Conservation (phyloP, 495 filamentous ascomycete genomes). For the Wilcoxina mikolae region DNA sequence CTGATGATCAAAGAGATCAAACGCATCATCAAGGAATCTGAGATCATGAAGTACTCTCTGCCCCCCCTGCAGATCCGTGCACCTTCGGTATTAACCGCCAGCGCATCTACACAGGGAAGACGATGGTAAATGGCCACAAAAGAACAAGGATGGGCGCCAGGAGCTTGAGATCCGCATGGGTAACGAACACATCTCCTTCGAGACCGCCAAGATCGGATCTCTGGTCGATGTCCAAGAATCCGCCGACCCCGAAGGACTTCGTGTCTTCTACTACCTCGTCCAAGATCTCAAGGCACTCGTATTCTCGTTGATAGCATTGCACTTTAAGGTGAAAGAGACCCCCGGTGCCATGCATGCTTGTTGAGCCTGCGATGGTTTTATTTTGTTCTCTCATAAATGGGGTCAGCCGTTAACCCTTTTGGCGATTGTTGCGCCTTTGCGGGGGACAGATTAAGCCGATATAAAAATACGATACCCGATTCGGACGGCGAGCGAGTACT, state of each 20-base stretch:
- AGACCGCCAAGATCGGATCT: constrained; percentile 98
- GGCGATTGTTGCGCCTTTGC: not conserved
- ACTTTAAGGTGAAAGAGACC: constrained; percentile 64
- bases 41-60: constrained; percentile 76
- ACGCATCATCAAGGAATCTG: constrained; percentile 91
- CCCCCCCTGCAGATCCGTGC: constrained; percentile 1
- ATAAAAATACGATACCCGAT: constrained; percentile 2
- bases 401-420: not conserved
- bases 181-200: constrained; percentile 95
- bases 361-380: not conserved
- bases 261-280: constrained; percentile 99
- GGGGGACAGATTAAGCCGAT: constrained; percentile 10
- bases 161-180: constrained; percentile 92
- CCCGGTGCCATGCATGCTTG: too few relatives aligned
- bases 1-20: constrained; percentile 90
- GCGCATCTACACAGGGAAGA: constrained; percentile 62
- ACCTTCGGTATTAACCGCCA: constrained; percentile 23
- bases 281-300: constrained; percentile 95
- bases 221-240: constrained; percentile 94
- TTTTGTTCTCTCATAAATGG: not conserved
- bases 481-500: not conserved
- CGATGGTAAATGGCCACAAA: constrained; percentile 97
- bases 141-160: constrained; percentile 97
- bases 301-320: constrained; percentile 87
- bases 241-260: constrained; percentile 84